A percentile compares a stretch with the other conserved stretches of the same genome.
These are phyloP conservation scores for Phaseolus lunatus DNA, from an alignment of 306 rosid genomes.

Conservation along the genomic window DNA sequence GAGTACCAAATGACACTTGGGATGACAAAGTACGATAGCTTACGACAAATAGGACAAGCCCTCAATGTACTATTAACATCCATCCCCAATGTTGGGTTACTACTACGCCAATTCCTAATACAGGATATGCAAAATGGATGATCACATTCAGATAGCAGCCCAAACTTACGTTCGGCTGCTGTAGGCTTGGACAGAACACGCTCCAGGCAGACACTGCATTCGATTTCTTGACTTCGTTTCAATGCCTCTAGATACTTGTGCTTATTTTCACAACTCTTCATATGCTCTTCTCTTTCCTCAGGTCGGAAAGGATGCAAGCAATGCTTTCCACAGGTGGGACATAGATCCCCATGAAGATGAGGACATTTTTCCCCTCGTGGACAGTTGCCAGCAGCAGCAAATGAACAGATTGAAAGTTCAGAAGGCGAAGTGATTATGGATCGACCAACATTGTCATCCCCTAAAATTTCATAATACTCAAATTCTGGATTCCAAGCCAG, in stretches of 20 bases:
- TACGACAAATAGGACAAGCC: slow-evolving; percentile 96
- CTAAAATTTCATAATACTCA: slow-evolving; percentile 47
- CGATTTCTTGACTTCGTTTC: slow-evolving; percentile 91
- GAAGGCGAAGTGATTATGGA: slow-evolving; percentile 56
- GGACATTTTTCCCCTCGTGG: slow-evolving; percentile 91
- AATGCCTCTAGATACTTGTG: slow-evolving; percentile 86
- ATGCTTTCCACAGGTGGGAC: slow-evolving; percentile 84
- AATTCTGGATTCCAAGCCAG: slow-evolving; percentile 67
- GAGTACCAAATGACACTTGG: slow-evolving; percentile 98
- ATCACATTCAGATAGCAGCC: slow-evolving; percentile 93
- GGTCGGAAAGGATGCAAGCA: slow-evolving; percentile 93
- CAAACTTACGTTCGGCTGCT: slow-evolving; percentile 88
- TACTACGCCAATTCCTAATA: slow-evolving; percentile 97
- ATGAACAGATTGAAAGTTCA: slow-evolving; percentile 85
- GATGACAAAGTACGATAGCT: slow-evolving; percentile 89
- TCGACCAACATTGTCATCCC: slow-evolving; percentile 57
- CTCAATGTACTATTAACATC: slow-evolving; percentile 89
- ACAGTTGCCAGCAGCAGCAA: slow-evolving; percentile 94
- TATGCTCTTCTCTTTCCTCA: slow-evolving; percentile 89
- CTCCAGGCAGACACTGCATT: slow-evolving; percentile 96
- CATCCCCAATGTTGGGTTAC: slow-evolving; percentile 88
- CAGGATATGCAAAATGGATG: slow-evolving; percentile 97
- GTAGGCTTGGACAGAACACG: slow-evolving; percentile 88
- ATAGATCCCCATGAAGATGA: slow-evolving; percentile 87
- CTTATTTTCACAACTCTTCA: slow-evolving; percentile 70